A percentile compares a stretch with the other conserved stretches of the same genome.
phyloP scores from a whole-genome alignment of 2,329 filamentous ascomycete genomes.

The Lasiodiplodia theobromae region DNA sequence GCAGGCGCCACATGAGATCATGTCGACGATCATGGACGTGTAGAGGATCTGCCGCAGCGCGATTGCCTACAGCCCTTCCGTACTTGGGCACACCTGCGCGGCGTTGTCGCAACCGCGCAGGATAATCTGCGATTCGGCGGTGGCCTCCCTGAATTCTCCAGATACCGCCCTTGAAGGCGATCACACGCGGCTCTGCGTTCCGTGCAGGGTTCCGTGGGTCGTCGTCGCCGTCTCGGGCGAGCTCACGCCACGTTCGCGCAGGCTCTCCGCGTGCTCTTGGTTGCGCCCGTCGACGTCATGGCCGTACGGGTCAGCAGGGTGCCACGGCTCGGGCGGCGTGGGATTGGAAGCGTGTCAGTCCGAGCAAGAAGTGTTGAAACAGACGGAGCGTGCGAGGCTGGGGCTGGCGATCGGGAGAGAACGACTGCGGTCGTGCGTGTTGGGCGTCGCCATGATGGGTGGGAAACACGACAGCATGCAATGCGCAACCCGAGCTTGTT shows the following conservation, averaged over 20 bases:
- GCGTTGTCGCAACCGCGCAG: constrained; percentile 10
- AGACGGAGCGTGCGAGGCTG: not conserved
- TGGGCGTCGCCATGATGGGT: not conserved
- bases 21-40: constrained; percentile 21
- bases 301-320: not conserved
- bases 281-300: constrained; percentile 20
- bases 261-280: not conserved
- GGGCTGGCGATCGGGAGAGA: not conserved
- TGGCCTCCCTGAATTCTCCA: not conserved
- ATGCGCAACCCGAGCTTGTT: not conserved
- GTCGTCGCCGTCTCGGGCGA: not conserved
- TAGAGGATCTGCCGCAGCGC: constrained; percentile 13
- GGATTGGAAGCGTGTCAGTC: constrained; percentile 1
- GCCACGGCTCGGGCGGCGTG: not conserved
- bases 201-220: constrained; percentile 3
- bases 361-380: not conserved
- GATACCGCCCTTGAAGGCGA: constrained; percentile 11
- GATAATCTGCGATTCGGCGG: not conserved
- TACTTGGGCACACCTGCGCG: constrained; percentile 3
- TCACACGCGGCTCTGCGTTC: constrained; percentile 23
- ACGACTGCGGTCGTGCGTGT: not conserved
- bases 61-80: constrained; percentile 10
- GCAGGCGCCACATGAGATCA: constrained; percentile 29
- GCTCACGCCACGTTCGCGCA: constrained; percentile 16
- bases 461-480: constrained; percentile 8